Evolutionary conservation across 1,284 basidiomycete species (phyloP).

Genomic region (Ustilago esculenta): DNA sequence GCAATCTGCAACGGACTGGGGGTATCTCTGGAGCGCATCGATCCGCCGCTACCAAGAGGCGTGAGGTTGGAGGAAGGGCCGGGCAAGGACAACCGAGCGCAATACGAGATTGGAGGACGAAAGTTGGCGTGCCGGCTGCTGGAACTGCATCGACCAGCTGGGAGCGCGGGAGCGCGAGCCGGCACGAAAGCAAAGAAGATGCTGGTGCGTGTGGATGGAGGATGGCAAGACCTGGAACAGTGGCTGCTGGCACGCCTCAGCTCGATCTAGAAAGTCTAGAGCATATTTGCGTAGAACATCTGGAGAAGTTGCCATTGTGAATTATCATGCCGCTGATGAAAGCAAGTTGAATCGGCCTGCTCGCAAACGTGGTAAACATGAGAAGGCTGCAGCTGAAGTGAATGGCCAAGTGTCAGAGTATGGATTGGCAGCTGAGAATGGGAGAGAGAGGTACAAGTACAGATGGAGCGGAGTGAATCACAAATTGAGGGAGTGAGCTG

Average conservation of each 20-base stretch:
- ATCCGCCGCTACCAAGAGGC: constrained; percentile 74
- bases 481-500: neutral
- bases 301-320: too few relatives aligned
- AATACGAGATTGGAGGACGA: constrained; percentile 76
- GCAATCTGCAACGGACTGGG: constrained; percentile 78
- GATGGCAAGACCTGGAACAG: constrained; percentile 84
- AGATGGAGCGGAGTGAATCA: constrained; percentile 1
- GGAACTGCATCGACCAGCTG: constrained; percentile 70
- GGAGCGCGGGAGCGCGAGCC: constrained; percentile 44
- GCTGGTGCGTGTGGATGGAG: constrained; percentile 68
- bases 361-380: too few relatives aligned
- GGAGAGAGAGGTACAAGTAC: constrained; percentile 33
- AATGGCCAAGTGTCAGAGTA: too few relatives aligned
- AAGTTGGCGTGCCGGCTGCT: constrained; percentile 81
- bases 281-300: neutral
- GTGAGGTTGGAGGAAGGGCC: constrained; percentile 72
- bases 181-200: constrained; percentile 58
- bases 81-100: constrained; percentile 80
- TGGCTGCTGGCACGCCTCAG: constrained; percentile 71
- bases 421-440: neutral
- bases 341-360: too few relatives aligned
- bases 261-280: constrained; percentile 7
- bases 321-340: too few relatives aligned
- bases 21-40: constrained; percentile 79
- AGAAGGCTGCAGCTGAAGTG: too few relatives aligned